phyloP scores from a whole-genome alignment of 2,329 filamentous ascomycete species.

The Colletotrichum viniferum region DNA sequence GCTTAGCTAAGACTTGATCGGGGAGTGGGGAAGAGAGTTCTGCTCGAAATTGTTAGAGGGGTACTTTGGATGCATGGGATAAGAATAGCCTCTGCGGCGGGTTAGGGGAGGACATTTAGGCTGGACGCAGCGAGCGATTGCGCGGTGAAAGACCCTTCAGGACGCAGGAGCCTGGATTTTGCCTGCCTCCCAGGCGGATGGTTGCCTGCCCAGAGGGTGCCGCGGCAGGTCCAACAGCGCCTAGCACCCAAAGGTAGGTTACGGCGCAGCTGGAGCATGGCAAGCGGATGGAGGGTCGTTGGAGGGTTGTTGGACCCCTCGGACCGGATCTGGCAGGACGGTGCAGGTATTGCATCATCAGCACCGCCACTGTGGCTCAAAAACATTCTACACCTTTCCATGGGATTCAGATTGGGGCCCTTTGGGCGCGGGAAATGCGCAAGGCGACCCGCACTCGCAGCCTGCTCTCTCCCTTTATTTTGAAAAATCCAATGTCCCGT shows the following conservation, averaged over 20 bases:
- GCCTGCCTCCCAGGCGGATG: background rate
- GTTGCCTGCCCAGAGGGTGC: background rate
- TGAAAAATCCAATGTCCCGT: slow-evolving; percentile 23
- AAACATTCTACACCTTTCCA: slow-evolving; percentile 25
- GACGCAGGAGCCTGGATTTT: background rate
- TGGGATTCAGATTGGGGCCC: slow-evolving; percentile 17
- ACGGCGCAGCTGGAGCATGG: background rate
- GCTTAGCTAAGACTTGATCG: slow-evolving; percentile 4
- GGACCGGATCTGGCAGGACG: background rate
- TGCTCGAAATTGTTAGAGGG: slow-evolving; percentile 6
- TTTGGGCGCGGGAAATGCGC: slow-evolving; percentile 15
- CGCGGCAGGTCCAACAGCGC: background rate
- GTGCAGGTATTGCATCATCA: slow-evolving; percentile 20
- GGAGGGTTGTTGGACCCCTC: background rate
- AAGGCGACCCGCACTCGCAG: slow-evolving; percentile 23
- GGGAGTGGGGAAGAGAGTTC: background rate
- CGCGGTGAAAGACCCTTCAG: background rate
- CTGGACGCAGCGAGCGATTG: background rate
- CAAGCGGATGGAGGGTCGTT: background rate
- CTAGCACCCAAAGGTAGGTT: background rate
- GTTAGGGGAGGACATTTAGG: background rate
- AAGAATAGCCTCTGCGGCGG: background rate
- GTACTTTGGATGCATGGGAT: background rate
- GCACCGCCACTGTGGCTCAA: slow-evolving; percentile 25
- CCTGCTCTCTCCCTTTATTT: slow-evolving; percentile 22